Evolutionary conservation across 2,329 filamentous ascomycete species (phyloP).

Genomic region (Diaporthe ampelina): DNA sequence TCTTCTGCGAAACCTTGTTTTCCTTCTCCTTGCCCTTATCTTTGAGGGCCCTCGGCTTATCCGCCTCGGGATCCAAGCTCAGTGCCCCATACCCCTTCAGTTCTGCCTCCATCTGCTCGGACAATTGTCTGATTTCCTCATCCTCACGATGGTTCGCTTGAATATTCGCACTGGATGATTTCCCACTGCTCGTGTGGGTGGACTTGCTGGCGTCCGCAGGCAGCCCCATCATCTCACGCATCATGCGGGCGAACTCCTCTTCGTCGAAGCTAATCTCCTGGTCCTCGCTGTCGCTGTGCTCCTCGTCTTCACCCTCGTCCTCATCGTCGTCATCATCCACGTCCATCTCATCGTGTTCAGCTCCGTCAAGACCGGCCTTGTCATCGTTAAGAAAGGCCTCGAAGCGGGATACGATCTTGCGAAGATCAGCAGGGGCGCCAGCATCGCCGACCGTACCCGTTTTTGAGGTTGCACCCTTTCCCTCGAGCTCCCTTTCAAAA

Average conservation of each 20-base stretch:
- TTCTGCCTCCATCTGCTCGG: constrained; percentile 80
- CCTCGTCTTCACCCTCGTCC: constrained; percentile 53
- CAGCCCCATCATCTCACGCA: constrained; percentile 91
- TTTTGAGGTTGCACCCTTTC: constrained; percentile 56
- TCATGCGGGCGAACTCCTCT: constrained; percentile 85
- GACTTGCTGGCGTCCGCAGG: constrained; percentile 46
- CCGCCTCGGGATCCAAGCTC: constrained; percentile 60
- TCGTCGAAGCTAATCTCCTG: constrained; percentile 87
- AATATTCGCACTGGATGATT: constrained; percentile 1
- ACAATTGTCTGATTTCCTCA: constrained; percentile 74
- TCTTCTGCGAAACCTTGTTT: constrained; percentile 22
- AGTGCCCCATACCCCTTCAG: constrained; percentile 78
- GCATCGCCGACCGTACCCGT: constrained; percentile 72
- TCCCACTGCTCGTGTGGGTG: constrained; percentile 31
- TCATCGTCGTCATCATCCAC: constrained; percentile 69
- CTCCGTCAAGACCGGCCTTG: constrained; percentile 83
- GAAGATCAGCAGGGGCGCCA: constrained; percentile 79
- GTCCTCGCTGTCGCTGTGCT: constrained; percentile 75
- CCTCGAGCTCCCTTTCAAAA: constrained; percentile 84
- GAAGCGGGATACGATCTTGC: constrained; percentile 94
- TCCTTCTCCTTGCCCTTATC: constrained; percentile 45
- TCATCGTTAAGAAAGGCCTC: constrained; percentile 93
- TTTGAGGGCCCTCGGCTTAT: constrained; percentile 50
- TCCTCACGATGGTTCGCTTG: constrained; percentile 62
- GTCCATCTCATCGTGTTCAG: constrained; percentile 80